Percentiles rank a stretch among this genome's conserved stretches.
These are phyloP conservation scores for Penicillium canariense DNA, from an alignment of 495 filamentous ascomycete genomes.

Conservation along the genomic window DNA sequence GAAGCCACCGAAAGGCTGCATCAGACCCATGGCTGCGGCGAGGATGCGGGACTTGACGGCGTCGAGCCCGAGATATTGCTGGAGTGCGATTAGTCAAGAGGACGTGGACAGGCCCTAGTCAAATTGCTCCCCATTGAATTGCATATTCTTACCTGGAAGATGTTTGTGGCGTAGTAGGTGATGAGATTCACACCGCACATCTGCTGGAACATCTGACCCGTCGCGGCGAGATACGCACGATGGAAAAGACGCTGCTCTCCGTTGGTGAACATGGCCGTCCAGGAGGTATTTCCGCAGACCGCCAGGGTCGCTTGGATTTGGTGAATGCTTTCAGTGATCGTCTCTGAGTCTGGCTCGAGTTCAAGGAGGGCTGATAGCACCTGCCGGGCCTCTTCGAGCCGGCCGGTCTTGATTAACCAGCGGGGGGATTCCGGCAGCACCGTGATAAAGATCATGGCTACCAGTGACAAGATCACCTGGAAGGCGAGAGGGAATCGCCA, in stretches of 20 bases:
- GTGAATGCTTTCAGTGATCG: constrained; percentile 32
- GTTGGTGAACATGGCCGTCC: constrained; percentile 33
- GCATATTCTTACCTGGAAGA: constrained; percentile 13
- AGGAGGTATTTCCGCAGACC: constrained; percentile 27
- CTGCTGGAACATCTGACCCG: constrained; percentile 32
- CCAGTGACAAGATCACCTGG: constrained; percentile 57
- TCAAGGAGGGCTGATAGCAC: constrained; percentile 45
- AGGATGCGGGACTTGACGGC: constrained; percentile 82
- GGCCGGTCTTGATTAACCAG: constrained; percentile 56
- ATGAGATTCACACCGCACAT: constrained; percentile 28
- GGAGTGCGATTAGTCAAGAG: constrained; percentile 32
- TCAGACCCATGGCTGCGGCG: constrained; percentile 72
- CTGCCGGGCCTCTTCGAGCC: constrained; percentile 50
- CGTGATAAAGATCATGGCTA: constrained; percentile 56
- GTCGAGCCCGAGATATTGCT: constrained; percentile 54
- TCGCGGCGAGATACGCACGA: constrained; percentile 30
- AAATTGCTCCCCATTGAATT: no score
- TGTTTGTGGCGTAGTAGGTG: constrained; percentile 21
- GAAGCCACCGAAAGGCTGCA: constrained; percentile 71
- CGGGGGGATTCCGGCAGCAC: constrained; percentile 61
- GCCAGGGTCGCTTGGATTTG: constrained; percentile 42
- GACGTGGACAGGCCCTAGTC: no score
- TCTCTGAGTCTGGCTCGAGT: constrained; percentile 19
- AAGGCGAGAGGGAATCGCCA: constrained; percentile 51
- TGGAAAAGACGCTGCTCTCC: constrained; percentile 35